Base-by-base conservation (phyloP, 2,329 filamentous ascomycete genomes). In the Ceratocystis cacaofunesta region DNA sequence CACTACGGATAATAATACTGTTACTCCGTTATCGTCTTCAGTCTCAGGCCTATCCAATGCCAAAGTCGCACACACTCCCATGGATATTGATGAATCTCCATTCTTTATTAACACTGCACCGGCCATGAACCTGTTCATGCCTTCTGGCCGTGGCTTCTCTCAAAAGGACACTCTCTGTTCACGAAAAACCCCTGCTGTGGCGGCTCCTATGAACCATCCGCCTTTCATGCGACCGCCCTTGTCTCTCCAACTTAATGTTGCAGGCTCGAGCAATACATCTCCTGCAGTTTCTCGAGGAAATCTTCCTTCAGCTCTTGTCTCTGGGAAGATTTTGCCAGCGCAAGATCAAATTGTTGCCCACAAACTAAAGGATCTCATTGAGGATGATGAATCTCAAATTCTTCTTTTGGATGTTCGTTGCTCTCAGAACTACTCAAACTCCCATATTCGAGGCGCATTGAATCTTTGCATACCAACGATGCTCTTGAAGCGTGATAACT, bases 401-500 rank as follows among this genome's bases (percentile, higher is more conserved):
- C 76, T 78, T 0, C 69, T 89, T 0, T 77, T 99, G 41, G 94
- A 99, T 73, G 82, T 97, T 25, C 85, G 94, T 48, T 91, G 95
- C 0, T 89, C 87, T 32, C 90, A 91, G 22, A 90, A 92, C 69
- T 96, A 88, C 72, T 82, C 85, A 0, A 80, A 83, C 58, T 86
- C 88, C 25, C 85, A 89, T 36, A 88, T 97, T 65, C 77, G 80
- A 62, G 86, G 87, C n/a, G 90, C 92, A 0, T 76, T 99, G 41
- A 97, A 95, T 72, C 78, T 99, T 4, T 97, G 94, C 72, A 95
- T 97, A 68, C 94, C 94, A 0, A 97, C 94, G 0, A 97, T 92
- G 0, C 78, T 99, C 15, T 77, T 99, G 19, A 97, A 97, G 75
- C 82, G 94, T 62, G 86, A 90, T 0, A 95, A 91, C 0, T 97